Evolutionary conservation across 306 rosid species (phyloP).

Genomic region (Macrotyloma uniflorum): DNA sequence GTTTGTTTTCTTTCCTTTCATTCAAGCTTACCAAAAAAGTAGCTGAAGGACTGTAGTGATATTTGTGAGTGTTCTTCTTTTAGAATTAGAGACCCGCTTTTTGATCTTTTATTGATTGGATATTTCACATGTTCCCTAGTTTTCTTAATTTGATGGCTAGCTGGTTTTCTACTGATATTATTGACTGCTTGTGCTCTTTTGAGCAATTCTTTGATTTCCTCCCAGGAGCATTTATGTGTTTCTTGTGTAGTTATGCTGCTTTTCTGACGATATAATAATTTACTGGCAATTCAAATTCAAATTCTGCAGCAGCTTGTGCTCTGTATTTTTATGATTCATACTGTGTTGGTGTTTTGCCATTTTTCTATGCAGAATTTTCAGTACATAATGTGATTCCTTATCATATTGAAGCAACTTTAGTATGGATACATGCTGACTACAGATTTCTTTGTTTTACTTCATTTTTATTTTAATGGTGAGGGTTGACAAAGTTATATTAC

Average conservation of each 20-base stretch:
- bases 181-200: not conserved
- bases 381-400: not conserved
- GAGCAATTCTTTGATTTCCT: not conserved
- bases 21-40: not conserved
- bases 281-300: not conserved
- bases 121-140: not conserved
- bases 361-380: not conserved
- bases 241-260: not conserved
- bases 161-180: not conserved
- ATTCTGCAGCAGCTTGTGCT: not conserved
- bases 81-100: constrained; percentile 17
- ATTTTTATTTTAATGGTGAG: not conserved
- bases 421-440: not conserved
- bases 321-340: not conserved
- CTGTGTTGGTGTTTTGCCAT: not conserved
- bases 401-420: not conserved
- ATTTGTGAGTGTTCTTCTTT: not conserved
- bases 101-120: not conserved
- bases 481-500: not conserved
- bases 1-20: not conserved
- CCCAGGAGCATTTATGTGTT: not conserved
- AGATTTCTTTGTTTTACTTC: not conserved
- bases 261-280: not conserved
- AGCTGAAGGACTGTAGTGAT: constrained; percentile 1
- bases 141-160: constrained; percentile 20